phyloP scores from a whole-genome alignment of 345 rosid genomes.

The Erucastrum elatum region DNA sequence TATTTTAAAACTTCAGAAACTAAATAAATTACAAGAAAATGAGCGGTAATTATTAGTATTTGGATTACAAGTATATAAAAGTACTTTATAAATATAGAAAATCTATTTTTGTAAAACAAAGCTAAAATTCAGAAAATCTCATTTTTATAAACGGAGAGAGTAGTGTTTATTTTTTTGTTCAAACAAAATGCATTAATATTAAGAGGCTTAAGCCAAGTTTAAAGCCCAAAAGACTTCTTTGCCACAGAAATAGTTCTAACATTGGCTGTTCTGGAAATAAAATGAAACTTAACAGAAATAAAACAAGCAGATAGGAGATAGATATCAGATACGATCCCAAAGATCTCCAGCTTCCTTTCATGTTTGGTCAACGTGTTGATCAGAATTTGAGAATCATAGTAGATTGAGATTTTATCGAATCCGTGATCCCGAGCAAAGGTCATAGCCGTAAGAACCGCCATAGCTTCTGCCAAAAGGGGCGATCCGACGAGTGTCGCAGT shows the following conservation, averaged over 20 bases:
- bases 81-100: too few species aligned
- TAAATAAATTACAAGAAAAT: too few species aligned
- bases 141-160: too few species aligned
- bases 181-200: background rate
- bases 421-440: background rate
- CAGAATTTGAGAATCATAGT: background rate
- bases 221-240: background rate
- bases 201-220: background rate
- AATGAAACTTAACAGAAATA: background rate
- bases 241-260: background rate
- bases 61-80: too few species aligned
- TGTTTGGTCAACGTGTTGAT: background rate
- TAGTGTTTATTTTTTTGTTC: background rate
- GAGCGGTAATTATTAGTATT: too few species aligned
- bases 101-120: too few species aligned
- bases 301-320: background rate
- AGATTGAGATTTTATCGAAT: background rate
- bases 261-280: background rate
- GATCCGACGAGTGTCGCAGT: background rate
- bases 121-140: too few species aligned
- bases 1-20: too few species aligned
- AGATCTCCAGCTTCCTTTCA: background rate
- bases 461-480: background rate
- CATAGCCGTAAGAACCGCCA: background rate
- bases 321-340: background rate